Percentiles rank a stretch among this genome's conserved stretches.
These are phyloP conservation scores for Suhomyces pyralidae DNA, from an alignment of 805 yeast species.

Conservation along the genomic window DNA sequence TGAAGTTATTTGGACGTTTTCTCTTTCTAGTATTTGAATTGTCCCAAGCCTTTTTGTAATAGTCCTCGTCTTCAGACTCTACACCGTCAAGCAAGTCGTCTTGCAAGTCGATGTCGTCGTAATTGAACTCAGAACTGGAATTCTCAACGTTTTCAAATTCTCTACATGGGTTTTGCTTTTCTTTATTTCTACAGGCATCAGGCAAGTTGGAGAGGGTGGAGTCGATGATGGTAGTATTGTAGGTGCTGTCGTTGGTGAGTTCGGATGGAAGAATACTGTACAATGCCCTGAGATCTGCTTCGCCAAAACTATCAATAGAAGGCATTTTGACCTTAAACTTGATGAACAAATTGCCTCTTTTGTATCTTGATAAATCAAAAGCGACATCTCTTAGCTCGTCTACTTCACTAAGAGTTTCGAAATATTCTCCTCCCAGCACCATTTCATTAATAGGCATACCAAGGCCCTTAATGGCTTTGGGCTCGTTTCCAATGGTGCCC, in stretches of 20 bases:
- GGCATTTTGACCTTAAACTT: conserved; percentile 40
- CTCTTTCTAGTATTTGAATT: conserved; percentile 8
- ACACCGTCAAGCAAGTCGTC: conserved; percentile 16
- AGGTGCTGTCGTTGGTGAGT: not conserved
- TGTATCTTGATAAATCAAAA: conserved; percentile 19
- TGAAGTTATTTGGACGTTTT: not conserved
- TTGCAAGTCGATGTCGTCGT: conserved; percentile 18
- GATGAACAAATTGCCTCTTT: conserved; percentile 37
- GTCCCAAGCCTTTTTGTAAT: conserved; percentile 17
- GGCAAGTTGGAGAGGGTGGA: not conserved
- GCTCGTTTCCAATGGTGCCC: conserved; percentile 49
- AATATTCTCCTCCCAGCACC: conserved; percentile 22
- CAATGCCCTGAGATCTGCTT: conserved; percentile 19
- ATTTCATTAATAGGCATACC: conserved; percentile 59
- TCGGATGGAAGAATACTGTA: conserved; percentile 17
- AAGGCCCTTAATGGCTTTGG: conserved; percentile 46
- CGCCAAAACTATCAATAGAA: conserved; percentile 23
- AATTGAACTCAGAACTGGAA: conserved; percentile 11
- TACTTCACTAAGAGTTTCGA: conserved; percentile 18
- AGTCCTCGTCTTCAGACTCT: conserved; percentile 14
- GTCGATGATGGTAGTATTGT: not conserved
- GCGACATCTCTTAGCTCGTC: conserved; percentile 15
- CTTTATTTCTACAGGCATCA: not conserved
- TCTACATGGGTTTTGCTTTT: not conserved
- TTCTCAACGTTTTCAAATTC: not conserved